Percentiles rank a stretch among this genome's conserved stretches.
These are phyloP conservation scores for Telfairia occidentalis DNA, from an alignment of 331 rosid genomes.

Conservation along the genomic window DNA sequence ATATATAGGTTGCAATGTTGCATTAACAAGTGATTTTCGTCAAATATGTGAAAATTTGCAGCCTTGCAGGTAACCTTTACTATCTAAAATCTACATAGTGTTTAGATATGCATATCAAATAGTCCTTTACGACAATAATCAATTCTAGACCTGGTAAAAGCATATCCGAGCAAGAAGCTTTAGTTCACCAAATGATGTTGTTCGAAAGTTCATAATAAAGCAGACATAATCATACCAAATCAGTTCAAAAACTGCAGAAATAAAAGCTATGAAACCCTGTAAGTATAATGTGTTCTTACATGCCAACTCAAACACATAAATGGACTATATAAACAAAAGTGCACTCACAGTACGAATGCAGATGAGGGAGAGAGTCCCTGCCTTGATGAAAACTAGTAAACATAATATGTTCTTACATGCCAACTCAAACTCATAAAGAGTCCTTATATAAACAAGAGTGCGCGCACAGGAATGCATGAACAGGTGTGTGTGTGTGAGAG, in stretches of 20 bases:
- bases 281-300: background rate
- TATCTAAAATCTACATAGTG: background rate
- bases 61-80: background rate
- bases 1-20: background rate
- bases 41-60: background rate
- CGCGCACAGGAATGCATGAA: background rate
- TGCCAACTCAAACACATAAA: background rate
- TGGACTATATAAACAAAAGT: background rate
- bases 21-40: background rate
- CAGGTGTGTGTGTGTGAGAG: background rate
- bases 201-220: background rate
- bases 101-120: background rate
- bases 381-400: background rate
- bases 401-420: slow-evolving; percentile 6
- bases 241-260: background rate
- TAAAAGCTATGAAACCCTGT: no score
- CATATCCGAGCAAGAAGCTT: background rate
- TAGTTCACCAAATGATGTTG: background rate
- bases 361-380: background rate
- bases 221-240: background rate
- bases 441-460: background rate
- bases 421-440: background rate
- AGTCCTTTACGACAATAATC: background rate
- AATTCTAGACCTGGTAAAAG: background rate
- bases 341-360: background rate